Evolutionary conservation across 495 filamentous ascomycete genomes (phyloP), one percentile per base, ranked within the genome.

Genomic region (Podospora pseudoanserina): DNA sequence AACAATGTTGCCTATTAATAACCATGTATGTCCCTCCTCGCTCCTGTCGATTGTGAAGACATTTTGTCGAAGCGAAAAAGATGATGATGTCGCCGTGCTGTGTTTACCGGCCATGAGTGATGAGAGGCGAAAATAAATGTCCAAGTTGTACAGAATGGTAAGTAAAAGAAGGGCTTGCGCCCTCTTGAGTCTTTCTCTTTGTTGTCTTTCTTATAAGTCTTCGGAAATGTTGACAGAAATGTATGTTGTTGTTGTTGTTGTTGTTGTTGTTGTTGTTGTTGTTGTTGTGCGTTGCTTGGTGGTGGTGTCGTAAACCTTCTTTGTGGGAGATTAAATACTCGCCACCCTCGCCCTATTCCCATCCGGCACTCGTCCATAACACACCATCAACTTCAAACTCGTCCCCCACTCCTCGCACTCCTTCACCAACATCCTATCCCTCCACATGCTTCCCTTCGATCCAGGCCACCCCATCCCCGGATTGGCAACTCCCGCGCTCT

Each of bases 331-430:
- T 81, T 68, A 84, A 63, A 84, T 81, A 65, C 79, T 84, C 23
- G 81, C 82, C 27, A 82, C 76, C 57, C 81, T 69, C 39, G 75
- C 75, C 69, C 74, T 69, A 49, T 49, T 49, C 2, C 73, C 71
- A 67, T 81, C 73, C 9, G 82, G 82, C 58, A 79, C 77, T 34
- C 82, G 90, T 53, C 95, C 94, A 75, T 96, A 91, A 68, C 92
- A 95, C 70, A 98, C 92, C 74, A 96, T 83, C 75, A 98, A 84
- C 74, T 93, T 91, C 75, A 98, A 92, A 61, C 91, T 93, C 2
- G 92, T 95, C 28, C 90, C 89, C 76, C 88, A 86, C 73, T 91
- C 88, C 79, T 94, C 90, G 70, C 94, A 97, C 79, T 99, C 95
- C 44, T 86, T 84, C 34, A 98, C 80, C 49, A 98, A 76, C 49